Evolutionary conservation across 1,284 basidiomycete species (phyloP).

Genomic region (Rhodotorula sp.): DNA sequence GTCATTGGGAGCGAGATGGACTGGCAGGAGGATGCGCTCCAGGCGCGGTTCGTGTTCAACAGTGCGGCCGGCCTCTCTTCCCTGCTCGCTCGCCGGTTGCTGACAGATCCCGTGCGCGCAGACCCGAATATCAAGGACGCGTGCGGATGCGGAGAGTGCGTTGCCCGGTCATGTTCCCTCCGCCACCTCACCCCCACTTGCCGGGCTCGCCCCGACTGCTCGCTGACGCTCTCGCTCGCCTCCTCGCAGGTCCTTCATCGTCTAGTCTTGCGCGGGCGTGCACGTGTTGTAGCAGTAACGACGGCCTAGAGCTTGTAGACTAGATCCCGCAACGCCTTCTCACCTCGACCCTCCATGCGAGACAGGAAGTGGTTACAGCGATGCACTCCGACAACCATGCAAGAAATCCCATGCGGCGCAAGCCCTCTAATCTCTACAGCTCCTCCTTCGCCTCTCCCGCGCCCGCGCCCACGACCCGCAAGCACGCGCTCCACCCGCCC

Average conservation of each 20-base stretch:
- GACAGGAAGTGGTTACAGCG: too few relatives aligned
- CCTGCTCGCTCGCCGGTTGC: background rate
- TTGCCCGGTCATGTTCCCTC: too few relatives aligned
- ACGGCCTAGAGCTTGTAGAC: background rate
- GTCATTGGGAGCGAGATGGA: constrained; percentile 99
- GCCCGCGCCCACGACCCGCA: background rate
- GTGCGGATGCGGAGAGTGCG: constrained; percentile 86
- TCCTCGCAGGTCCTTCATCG: constrained; percentile 34
- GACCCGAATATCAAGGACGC: constrained; percentile 69
- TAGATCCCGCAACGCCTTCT: background rate
- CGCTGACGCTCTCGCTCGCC: background rate
- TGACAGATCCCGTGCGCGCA: background rate
- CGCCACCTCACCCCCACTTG: background rate
- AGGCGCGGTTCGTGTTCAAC: constrained; percentile 91
- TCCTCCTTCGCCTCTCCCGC: background rate
- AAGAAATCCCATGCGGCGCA: background rate
- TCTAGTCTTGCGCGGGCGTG: constrained; percentile 2
- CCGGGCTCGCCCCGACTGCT: background rate
- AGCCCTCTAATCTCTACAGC: background rate
- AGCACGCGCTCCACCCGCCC: background rate
- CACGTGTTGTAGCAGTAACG: background rate
- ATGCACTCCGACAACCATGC: too few relatives aligned
- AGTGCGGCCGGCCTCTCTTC: constrained; percentile 63
- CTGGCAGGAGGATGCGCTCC: constrained; percentile 89
- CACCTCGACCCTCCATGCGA: too few relatives aligned